Percentiles rank a stretch among this genome's conserved stretches.
These are phyloP conservation scores for Aureobasidium vineae DNA, from an alignment of 2,329 filamentous ascomycete species.

Conservation along the genomic window DNA sequence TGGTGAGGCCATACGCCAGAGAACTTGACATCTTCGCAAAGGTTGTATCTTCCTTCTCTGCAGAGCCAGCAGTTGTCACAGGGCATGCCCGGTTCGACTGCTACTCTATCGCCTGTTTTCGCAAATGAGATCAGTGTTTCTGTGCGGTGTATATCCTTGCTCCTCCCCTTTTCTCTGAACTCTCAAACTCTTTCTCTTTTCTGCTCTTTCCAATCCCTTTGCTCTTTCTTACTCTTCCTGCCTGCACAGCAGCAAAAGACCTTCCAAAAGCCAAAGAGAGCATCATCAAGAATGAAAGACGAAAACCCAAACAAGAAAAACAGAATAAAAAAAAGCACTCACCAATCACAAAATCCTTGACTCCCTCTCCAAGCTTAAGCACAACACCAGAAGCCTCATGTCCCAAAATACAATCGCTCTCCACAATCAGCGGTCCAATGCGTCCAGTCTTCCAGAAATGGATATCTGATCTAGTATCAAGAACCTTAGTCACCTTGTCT, in stretches of 20 bases:
- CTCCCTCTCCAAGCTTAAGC: conserved; percentile 56
- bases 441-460: conserved; percentile 67
- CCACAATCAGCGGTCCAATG: conserved; percentile 61
- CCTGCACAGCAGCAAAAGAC: background rate
- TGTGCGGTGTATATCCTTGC: background rate
- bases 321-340: conserved; percentile 12
- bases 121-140: background rate
- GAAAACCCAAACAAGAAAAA: background rate
- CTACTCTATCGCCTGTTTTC: conserved; percentile 58
- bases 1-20: conserved; percentile 86
- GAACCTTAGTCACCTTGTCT: too few relatives aligned
- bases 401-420: conserved; percentile 63
- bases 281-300: background rate
- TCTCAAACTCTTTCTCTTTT: background rate
- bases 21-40: conserved; percentile 82
- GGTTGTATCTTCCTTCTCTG: conserved; percentile 80
- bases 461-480: conserved; percentile 66
- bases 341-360: conserved; percentile 52
- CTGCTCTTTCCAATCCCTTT: background rate
- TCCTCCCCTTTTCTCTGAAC: background rate
- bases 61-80: conserved; percentile 63
- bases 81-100: conserved; percentile 64
- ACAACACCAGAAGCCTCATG: conserved; percentile 65
- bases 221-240: background rate
- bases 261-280: too few relatives aligned